phyloP scores from a whole-genome alignment of 2,329 filamentous ascomycete genomes.

The Thielaviopsis cerberus region DNA sequence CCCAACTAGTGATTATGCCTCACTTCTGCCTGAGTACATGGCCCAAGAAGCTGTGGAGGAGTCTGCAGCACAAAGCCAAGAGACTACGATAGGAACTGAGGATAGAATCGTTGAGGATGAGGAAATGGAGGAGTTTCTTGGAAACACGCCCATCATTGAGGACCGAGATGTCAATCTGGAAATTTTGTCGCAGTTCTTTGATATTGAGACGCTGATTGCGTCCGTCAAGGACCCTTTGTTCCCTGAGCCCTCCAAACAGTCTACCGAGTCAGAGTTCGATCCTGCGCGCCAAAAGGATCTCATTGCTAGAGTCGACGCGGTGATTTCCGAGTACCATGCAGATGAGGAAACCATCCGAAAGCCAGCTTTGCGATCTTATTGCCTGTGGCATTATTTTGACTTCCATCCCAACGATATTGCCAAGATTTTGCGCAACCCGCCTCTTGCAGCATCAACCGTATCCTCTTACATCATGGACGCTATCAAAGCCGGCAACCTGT shows the following conservation, averaged over 20 bases:
- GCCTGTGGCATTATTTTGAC: slow-evolving; percentile 41
- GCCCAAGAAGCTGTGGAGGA: not conserved
- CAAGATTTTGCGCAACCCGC: slow-evolving; percentile 38
- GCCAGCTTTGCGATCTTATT: slow-evolving; percentile 37
- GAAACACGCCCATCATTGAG: slow-evolving; percentile 4
- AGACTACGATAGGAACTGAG: not conserved
- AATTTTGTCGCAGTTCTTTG: slow-evolving; percentile 4
- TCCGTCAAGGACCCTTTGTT: slow-evolving; percentile 14
- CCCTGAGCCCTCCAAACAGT: slow-evolving; percentile 15
- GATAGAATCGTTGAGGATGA: not conserved
- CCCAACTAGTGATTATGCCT: not conserved
- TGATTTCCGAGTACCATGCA: not conserved
- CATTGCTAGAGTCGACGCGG: not conserved
- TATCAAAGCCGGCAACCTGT: slow-evolving; percentile 31
- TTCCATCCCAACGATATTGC: slow-evolving; percentile 33
- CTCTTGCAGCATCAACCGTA: slow-evolving; percentile 37
- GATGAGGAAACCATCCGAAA: not conserved
- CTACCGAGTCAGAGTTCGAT: not conserved
- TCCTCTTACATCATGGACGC: slow-evolving; percentile 39
- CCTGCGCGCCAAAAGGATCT: not conserved
- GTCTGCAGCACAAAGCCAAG: not conserved
- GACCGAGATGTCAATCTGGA: slow-evolving; percentile 9
- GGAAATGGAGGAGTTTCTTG: not conserved
- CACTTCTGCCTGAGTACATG: not conserved
- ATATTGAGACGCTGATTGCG: slow-evolving; percentile 5